Base-by-base conservation (phyloP, 306 rosid species). In the Glycine latifolia region DNA sequence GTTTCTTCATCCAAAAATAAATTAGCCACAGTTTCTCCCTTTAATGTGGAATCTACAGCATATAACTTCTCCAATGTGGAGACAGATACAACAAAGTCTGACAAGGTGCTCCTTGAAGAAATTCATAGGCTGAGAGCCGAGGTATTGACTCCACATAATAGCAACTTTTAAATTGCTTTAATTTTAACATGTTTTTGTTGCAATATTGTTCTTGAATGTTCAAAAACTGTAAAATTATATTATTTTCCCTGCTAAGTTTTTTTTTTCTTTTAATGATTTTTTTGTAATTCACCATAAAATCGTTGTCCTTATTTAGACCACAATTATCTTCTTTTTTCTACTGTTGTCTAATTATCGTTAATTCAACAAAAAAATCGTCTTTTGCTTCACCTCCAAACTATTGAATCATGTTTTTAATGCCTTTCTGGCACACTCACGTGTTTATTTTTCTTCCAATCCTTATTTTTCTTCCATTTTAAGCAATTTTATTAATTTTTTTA, bases 61-160 rank as follows among this genome's bases (percentile, higher is more conserved):
- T 72, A 81, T 46, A 72, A 78, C 61, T 69, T 66, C 31, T 26
- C 75, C 48, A 41, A 39, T 46, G 75, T 67, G 31, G 89, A 85
- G 71, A 83, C 85, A 56, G 84, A 82, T 62, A 72, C 80, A 49
- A 62, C 75, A 15, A 76, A 63, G 50, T 81, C 92, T 44, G 88
- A 88, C 83, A 91, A 87, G 81, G 37, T 86, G 69, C 90, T 90
- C 35, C 56, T 82, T 3, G 91, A 94, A 89, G 94, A 94, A 87
- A 84, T 90, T 79, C 83, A 56, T 80, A 82, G 76, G 81, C 89
- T 91, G 75, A 88, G 92, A 89, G 75, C 82, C 81, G 85, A 89
- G 97, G 98, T 94, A 87, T 61, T 67, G 35, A 48, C 58, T 49
- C 56, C 10, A 53, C 48, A 67, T 73, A 53, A 46, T 33, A 2